phyloP scores from a whole-genome alignment of 2,329 filamentous ascomycete species.

The Curvularia eragrostidis region DNA sequence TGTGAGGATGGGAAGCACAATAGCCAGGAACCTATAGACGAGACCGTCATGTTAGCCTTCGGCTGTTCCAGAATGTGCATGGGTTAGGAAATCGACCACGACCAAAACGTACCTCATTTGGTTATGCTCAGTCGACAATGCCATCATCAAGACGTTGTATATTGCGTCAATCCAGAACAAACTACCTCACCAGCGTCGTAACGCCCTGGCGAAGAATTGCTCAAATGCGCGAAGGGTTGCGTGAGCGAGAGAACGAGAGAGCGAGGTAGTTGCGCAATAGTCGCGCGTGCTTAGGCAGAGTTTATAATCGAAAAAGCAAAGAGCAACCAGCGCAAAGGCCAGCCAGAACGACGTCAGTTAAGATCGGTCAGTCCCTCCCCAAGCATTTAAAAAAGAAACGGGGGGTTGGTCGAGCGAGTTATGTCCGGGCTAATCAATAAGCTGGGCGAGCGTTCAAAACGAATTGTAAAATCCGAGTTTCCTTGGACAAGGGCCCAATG shows the following conservation, averaged over 20 bases:
- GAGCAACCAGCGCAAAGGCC: not conserved
- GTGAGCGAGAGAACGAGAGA: no score
- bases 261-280: not conserved
- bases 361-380: no score
- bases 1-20: constrained; percentile 37
- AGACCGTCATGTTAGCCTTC: constrained; percentile 6
- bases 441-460: no score
- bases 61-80: not conserved
- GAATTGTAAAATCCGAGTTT: no score
- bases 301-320: no score
- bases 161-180: not conserved
- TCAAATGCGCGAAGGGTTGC: not conserved
- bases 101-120: constrained; percentile 17
- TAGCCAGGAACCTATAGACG: constrained; percentile 35
- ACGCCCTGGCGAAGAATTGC: not conserved
- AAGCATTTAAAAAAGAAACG: not conserved
- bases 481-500: no score
- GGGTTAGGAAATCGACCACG: not conserved
- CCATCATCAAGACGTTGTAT: constrained; percentile 1
- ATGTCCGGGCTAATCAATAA: no score
- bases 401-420: no score
- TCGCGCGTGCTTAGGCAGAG: no score
- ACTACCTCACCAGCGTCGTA: not conserved
- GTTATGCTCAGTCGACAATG: constrained; percentile 10
- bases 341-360: not conserved